Conservation (phyloP, 768 basidiomycete genomes). For the Mycena galopus region DNA sequence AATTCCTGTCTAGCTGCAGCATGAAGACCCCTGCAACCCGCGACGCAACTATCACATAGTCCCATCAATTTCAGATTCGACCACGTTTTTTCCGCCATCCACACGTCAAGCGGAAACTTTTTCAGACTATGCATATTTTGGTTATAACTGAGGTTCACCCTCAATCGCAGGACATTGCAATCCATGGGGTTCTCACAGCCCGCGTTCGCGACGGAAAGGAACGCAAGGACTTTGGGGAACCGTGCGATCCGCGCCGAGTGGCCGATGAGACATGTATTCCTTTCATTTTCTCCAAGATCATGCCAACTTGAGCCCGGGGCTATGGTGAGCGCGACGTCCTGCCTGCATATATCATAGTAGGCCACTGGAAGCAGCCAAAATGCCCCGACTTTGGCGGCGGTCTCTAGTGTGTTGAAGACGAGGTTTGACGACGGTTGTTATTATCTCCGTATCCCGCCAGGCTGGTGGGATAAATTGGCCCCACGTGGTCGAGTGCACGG, state of each 20-base stretch:
- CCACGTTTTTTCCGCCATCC: not conserved
- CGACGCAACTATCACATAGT: not conserved
- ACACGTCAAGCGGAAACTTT: not conserved
- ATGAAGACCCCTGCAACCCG: not conserved
- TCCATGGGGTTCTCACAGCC: not conserved
- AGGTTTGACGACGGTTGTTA: not conserved
- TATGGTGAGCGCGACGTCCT: not conserved
- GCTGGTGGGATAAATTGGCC: not conserved
- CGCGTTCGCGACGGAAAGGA: not conserved
- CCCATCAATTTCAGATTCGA: not conserved
- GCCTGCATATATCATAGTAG: slow-evolving; percentile 15
- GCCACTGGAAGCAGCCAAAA: slow-evolving; percentile 17
- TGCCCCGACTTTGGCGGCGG: slow-evolving; percentile 9
- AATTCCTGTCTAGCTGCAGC: not conserved
- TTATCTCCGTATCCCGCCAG: not conserved
- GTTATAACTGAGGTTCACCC: no score
- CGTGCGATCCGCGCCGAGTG: not conserved
- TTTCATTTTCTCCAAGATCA: not conserved
- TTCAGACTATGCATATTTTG: not conserved
- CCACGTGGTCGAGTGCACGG: slow-evolving; percentile 5
- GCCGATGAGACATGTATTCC: not conserved
- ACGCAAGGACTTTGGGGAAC: not conserved
- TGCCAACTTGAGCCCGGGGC: not conserved
- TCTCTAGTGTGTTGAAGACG: not conserved
- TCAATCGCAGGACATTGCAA: not conserved